Evolutionary conservation across 78 protist species (phyloP).

Genomic region (Dictyostelium capitatum): DNA sequence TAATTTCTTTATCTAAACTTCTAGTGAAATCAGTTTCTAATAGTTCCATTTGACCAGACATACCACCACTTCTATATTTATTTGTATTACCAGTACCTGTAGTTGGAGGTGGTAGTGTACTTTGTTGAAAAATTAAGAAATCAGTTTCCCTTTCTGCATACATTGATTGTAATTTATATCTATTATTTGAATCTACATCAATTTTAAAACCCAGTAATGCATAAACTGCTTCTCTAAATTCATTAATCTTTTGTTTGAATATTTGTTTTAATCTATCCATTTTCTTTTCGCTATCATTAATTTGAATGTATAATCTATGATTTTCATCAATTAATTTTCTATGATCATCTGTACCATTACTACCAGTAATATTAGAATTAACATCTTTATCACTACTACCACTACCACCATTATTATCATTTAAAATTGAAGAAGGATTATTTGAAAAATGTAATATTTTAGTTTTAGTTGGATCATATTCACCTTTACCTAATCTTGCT

Average conservation of each 20-base stretch:
- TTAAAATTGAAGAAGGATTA: conserved; percentile 38
- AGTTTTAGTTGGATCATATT: conserved; percentile 55
- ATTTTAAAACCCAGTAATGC: conserved; percentile 60
- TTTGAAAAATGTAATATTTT: conserved; percentile 72
- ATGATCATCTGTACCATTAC: neutral
- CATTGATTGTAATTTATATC: conserved; percentile 60
- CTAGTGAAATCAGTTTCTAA: conserved; percentile 71
- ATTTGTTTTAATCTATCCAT: conserved; percentile 50
- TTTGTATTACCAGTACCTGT: neutral
- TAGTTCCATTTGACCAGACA: conserved; percentile 40
- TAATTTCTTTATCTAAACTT: conserved; percentile 55
- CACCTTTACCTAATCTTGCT: conserved; percentile 83
- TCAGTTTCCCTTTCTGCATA: conserved; percentile 75
- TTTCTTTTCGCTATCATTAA: conserved; percentile 57
- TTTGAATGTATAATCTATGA: conserved; percentile 29
- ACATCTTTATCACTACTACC: neutral
- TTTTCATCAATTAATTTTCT: conserved; percentile 55
- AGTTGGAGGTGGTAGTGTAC: no score
- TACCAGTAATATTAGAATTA: neutral
- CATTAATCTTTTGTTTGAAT: conserved; percentile 60
- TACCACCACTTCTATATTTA: neutral
- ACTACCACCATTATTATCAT: neutral
- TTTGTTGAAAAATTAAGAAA: conserved; percentile 57
- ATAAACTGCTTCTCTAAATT: conserved; percentile 73
- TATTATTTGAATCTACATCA: conserved; percentile 47